Evolutionary conservation across 1,284 basidiomycete species (phyloP).

Genomic region (Puccinia hordei): DNA sequence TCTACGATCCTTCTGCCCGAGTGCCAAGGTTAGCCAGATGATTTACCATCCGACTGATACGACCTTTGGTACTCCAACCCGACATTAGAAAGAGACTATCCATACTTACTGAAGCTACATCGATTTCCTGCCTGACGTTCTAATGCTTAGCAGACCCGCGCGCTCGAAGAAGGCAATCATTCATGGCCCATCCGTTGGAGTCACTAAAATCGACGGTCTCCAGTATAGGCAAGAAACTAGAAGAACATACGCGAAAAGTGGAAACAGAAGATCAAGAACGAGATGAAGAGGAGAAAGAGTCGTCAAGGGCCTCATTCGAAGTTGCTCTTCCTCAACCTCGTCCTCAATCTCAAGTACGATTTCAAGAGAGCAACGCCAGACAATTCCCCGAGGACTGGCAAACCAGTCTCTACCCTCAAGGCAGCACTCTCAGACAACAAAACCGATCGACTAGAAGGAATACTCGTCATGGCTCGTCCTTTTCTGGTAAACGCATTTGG

Average conservation of each 20-base stretch:
- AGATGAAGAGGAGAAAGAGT: not conserved
- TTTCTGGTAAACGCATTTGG: not conserved
- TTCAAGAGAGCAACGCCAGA: not conserved
- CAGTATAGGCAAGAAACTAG: not conserved
- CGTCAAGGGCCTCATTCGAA: not conserved
- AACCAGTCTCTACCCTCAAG: not conserved
- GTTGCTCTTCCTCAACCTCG: not conserved
- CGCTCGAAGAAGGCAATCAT: not conserved
- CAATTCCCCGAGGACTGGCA: slow-evolving; percentile 23
- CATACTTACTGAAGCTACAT: not conserved
- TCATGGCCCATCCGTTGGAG: not conserved
- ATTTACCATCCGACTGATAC: not conserved
- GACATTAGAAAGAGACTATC: not conserved
- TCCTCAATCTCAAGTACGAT: not conserved
- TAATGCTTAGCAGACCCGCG: no score
- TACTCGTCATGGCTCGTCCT: not conserved
- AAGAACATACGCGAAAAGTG: not conserved
- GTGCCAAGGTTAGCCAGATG: not conserved
- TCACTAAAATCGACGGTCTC: not conserved
- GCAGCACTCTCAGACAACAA: not conserved
- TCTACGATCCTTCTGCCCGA: not conserved
- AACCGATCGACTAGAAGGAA: not conserved
- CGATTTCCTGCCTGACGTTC: no score
- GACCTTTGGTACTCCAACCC: not conserved
- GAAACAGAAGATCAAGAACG: not conserved